Evolutionary conservation across 257 asterid genomes (phyloP), one percentile per base, ranked within the genome.

Genomic region (Verbena officinalis): DNA sequence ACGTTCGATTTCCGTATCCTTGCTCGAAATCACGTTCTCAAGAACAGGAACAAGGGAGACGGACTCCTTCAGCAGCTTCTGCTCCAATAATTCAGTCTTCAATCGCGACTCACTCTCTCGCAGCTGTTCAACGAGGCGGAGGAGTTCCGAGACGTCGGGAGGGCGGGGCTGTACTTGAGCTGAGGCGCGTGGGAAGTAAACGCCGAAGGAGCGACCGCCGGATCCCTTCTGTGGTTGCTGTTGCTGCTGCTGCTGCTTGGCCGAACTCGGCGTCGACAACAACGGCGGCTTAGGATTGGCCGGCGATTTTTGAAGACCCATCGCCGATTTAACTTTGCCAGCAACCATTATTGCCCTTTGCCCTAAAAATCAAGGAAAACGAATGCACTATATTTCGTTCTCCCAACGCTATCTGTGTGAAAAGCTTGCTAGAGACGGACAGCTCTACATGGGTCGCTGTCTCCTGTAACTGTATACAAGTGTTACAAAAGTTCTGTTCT

Each of bases 81-180:
- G 88, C 86, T 94, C 96, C 52, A 90, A 43, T 3, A 90, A 62
- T 16, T 94, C 88, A 0, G 96, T 94, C 68, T 83, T 90, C 78
- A 94, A 77, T 0, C 82, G 78, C 1, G 96, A 90, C 77, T 94
- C 99, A 15, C 89, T 80, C 68, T 90, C 99, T 0, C 87, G 84
- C 68, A 92, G 43, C 34, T 84, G 87, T 16, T 92, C 95, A 8
- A 92, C 95, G 39, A 86, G 75, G 13, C 84, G 95, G 59, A 81
- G 77, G 42, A 93, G 99, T 48, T 93, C 99, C 14, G 88, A 38
- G 24, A 72, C 91, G 75, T 88, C 96, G 16, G 94, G 93, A 1
- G 91, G 97, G 21, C 97, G 91, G 12, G 98, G 98, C 81, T 87
- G 98, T 46, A 92, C 98, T 20, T 92, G 97, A 0, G 96, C 87